Percentiles rank a stretch among this genome's conserved stretches.
Conservation (phyloP, 768 basidiomycete species). For the Russula emetica region DNA sequence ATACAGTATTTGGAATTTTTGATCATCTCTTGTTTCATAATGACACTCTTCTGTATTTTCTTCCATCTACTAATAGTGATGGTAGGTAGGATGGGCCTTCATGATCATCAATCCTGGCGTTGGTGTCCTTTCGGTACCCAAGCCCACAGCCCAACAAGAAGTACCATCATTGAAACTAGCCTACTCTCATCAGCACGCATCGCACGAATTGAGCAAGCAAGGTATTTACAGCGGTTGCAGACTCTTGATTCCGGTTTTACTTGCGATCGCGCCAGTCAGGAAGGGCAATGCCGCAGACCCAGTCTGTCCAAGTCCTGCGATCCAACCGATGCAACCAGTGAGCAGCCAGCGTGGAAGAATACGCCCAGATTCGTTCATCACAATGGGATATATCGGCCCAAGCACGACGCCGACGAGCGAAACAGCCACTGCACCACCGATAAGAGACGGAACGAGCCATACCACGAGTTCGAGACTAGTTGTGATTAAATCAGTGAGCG, state of each 20-base stretch:
- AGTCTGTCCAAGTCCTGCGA: constrained; percentile 48
- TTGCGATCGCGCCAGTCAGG: constrained; percentile 45
- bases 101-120: constrained; percentile 15
- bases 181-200: constrained; percentile 25
- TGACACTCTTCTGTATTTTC: not conserved
- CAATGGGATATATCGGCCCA: constrained; percentile 45
- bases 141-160: constrained; percentile 43
- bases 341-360: constrained; percentile 45
- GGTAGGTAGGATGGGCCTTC: not conserved
- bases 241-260: constrained; percentile 40
- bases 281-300: constrained; percentile 52
- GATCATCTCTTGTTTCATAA: not conserved
- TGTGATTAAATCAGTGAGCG: not conserved
- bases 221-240: constrained; percentile 48
- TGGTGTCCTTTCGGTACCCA: constrained; percentile 36
- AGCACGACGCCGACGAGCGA: constrained; percentile 51
- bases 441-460: constrained; percentile 53
- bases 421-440: constrained; percentile 51
- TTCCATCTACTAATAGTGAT: not conserved
- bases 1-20: not conserved
- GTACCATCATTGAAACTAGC: constrained; percentile 41
- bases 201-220: not conserved
- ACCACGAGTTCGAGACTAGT: constrained; percentile 50
- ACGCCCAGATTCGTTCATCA: constrained; percentile 41
- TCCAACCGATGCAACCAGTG: constrained; percentile 46